Evolutionary conservation across 2,329 filamentous ascomycete genomes (phyloP), one percentile per base, ranked within the genome.

Genomic region (Fusarium guadeloupense): DNA sequence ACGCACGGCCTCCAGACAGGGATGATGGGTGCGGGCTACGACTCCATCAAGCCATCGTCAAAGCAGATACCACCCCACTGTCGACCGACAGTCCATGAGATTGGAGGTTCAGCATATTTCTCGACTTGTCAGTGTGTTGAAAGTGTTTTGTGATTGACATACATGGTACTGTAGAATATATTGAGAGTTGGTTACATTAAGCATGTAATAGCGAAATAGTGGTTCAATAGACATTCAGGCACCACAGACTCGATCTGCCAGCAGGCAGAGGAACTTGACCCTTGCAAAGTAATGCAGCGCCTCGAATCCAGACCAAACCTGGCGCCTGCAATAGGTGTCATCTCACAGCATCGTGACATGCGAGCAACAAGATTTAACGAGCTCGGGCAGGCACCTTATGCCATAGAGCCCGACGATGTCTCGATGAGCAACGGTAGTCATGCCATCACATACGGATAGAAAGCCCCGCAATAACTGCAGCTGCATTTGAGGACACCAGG

Each of bases 1-100:
- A 59, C 58, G 66, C 67, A 69, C 59, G 62, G 67, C 51, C 49
- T 37, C 35, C 44, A 34, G 56, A 57, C 67, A 60, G 39, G 67
- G 67, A 70, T 70, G 52, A 54, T 43, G 56, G 61, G 61, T 57
- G 66, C 66, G 61, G 67, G 56, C 59, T 46, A 39, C 23, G 34
- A 51, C 30, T 49, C 41, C 25, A 56, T 54, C 40, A 60, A 55
- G 55, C 44, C 34, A 40, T 60, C 38, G 28, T 64, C 48, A 55
- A 51, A 62, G 59, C 48, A 47, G 50, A 26, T 53, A 62, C 56
- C 42, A 59, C 64, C 56, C 66, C 59, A 61, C 66, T 52, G 31
- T 46, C 23, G 35, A 62, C 45, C 19, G 35, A 62, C 54, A 41
- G 37, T 48, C 38, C 56, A 64, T 62, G 28, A 14, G 44, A 45